Evolutionary conservation across 2,329 filamentous ascomycete species (phyloP), one percentile per base, ranked within the genome.

Genomic region (Alternaria metachromatica): DNA sequence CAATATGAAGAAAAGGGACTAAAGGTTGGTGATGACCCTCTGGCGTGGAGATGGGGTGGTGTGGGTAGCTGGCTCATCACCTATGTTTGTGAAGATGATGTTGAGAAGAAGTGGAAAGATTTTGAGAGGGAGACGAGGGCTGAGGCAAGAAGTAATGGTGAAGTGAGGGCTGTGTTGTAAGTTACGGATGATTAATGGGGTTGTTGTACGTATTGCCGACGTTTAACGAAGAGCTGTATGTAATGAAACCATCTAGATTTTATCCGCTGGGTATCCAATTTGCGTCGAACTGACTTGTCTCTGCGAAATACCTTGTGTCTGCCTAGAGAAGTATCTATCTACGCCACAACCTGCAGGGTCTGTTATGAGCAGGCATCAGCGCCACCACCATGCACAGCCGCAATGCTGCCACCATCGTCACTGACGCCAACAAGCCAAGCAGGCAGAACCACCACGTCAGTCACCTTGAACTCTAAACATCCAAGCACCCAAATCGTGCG

Each of bases 11-110:
- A 65, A 26, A 62, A 59, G 26, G 74, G 73, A 0, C 50, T 79
- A 55, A 60, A 53, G 15, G 60, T 76, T 12, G 76, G 69, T 10
- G 68, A 61, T 23, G 77, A 80, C 65, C 76, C 78, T 21, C 67
- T 80, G n/a, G 75, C 77, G 21, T 80, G 77, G 77, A 68, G 77
- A n/a, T 79, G 76, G 72, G 70, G 74, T 21, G 76, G 78, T 2
- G 71, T 76, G 5, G 78, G 76, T 4, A 76, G 72, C 48, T 80
- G 77, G 78, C 55, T 80, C 58, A 55, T 79, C 45, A 78, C 75
- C 1, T 80, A 80, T 69, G 63, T 73, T 15, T 79, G 77, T 59
- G 75, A 77, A 56, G 65, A 69, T 8, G 76, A 78, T 65, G 76
- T 80, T 15, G 72, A 77, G 57, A 64, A 8, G 57, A 66, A 73